These are phyloP conservation scores for Chaetomiaceae sp. DNA, from an alignment of 2,329 filamentous ascomycete genomes.

Conservation along the genomic window DNA sequence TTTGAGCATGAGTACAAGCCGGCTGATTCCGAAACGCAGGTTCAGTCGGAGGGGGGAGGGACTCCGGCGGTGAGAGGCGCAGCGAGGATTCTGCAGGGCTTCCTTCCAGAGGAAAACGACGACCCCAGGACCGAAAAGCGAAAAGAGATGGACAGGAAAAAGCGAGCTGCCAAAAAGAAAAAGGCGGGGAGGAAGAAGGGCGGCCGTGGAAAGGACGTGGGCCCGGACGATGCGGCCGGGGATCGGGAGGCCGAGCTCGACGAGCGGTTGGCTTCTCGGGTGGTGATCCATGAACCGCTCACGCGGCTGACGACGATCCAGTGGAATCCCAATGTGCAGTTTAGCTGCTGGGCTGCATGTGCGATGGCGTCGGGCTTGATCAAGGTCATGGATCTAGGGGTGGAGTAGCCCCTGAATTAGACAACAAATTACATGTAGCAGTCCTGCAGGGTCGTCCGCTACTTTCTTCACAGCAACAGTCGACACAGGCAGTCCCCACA, in stretches of 20 bases:
- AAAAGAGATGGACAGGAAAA: conserved; percentile 33
- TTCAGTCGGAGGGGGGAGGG: conserved; percentile 7
- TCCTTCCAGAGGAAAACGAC: conserved; percentile 46
- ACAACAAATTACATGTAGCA: too few species aligned
- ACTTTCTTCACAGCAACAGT: too few species aligned
- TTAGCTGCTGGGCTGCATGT: conserved; percentile 62
- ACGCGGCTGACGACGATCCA: conserved; percentile 58
- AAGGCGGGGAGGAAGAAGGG: conserved; percentile 25
- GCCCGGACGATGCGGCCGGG: conserved; percentile 15
- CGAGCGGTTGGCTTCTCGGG: conserved; percentile 35
- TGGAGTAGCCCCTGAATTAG: conserved; percentile 36
- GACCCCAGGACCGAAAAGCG: conserved; percentile 40
- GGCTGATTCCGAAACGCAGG: neutral
- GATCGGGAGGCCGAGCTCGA: conserved; percentile 24
- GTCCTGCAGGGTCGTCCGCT: too few species aligned
- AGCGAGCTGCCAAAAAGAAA: conserved; percentile 25
- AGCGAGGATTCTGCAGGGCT: conserved; percentile 50
- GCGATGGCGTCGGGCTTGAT: conserved; percentile 64
- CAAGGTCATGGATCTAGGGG: conserved; percentile 61
- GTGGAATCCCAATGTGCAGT: conserved; percentile 66
- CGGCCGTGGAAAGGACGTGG: conserved; percentile 20
- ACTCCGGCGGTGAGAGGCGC: conserved; percentile 38
- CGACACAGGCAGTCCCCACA: too few species aligned
- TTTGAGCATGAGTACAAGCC: conserved; percentile 52
- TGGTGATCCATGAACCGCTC: conserved; percentile 56